Evolutionary conservation across 2,329 filamentous ascomycete genomes (phyloP).

Genomic region (Colletotrichum eleusines): DNA sequence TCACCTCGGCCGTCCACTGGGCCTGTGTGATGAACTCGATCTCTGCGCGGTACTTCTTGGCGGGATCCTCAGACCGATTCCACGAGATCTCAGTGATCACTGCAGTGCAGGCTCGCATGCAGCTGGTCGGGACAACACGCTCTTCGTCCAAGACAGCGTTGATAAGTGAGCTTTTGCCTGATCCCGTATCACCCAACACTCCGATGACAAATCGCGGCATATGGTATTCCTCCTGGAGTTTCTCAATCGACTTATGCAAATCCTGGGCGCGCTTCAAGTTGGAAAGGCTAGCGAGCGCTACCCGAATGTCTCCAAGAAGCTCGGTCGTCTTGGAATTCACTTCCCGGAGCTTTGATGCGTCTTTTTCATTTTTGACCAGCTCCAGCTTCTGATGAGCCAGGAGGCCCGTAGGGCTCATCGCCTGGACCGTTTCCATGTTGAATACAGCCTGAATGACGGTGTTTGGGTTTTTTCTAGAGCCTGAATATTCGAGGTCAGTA

Average conservation of each 20-base stretch:
- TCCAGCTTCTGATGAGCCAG: constrained; percentile 20
- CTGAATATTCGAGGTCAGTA: neutral
- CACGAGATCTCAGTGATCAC: constrained; percentile 71
- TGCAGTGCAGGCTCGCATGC: constrained; percentile 72
- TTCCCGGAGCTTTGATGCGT: neutral
- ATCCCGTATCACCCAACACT: constrained; percentile 71
- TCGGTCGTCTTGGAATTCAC: neutral
- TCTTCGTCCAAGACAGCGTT: constrained; percentile 74
- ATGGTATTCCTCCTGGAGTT: constrained; percentile 49
- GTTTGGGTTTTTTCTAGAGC: neutral
- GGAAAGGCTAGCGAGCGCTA: neutral
- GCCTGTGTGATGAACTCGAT: constrained; percentile 67
- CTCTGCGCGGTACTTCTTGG: constrained; percentile 61
- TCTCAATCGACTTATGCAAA: constrained; percentile 7
- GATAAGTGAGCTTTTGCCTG: constrained; percentile 72
- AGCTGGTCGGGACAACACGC: constrained; percentile 57
- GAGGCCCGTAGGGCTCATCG: neutral
- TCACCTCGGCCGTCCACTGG: constrained; percentile 67
- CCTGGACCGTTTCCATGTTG: neutral
- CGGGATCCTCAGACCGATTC: constrained; percentile 58
- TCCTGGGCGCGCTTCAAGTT: neutral
- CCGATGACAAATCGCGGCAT: constrained; percentile 58
- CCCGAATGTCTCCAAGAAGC: neutral
- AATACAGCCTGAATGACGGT: neutral
- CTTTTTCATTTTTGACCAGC: neutral